Evolutionary conservation across 495 filamentous ascomycete species (phyloP).

Genomic region (Hypoxylon crocopeplum): DNA sequence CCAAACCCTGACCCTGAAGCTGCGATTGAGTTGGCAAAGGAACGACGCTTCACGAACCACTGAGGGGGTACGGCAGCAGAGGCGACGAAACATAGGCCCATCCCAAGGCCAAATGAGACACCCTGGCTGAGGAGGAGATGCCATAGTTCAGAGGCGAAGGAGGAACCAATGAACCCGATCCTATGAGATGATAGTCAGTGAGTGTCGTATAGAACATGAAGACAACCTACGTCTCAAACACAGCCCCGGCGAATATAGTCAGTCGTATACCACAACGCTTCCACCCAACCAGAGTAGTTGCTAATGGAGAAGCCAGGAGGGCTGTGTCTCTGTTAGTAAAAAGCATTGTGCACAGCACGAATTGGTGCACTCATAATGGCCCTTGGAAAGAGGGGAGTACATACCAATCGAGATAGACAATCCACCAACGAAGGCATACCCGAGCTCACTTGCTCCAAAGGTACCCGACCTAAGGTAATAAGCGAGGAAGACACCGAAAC

Average conservation of each 20-base stretch:
- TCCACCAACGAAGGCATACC: conserved; percentile 78
- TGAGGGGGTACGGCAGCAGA: conserved; percentile 75
- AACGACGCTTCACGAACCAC: conserved; percentile 76
- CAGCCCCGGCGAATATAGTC: conserved; percentile 65
- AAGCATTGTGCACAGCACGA: no score
- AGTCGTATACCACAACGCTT: conserved; percentile 58
- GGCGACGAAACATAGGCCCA: conserved; percentile 79
- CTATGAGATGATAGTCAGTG: conserved; percentile 6
- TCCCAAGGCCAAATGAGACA: conserved; percentile 74
- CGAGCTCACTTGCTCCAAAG: conserved; percentile 64
- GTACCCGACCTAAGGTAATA: conserved; percentile 68
- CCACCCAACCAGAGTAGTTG: conserved; percentile 62
- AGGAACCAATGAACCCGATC: conserved; percentile 67
- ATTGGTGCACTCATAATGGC: conserved; percentile 26
- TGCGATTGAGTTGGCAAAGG: conserved; percentile 76
- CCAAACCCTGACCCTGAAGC: conserved; percentile 78
- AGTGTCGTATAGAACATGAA: neutral
- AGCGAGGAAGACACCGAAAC: conserved; percentile 74
- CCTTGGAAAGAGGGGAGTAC: neutral
- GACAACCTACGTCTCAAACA: conserved; percentile 60
- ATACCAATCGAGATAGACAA: conserved; percentile 65
- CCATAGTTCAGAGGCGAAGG: conserved; percentile 73
- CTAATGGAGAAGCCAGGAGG: conserved; percentile 69
- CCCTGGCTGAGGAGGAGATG: conserved; percentile 80
- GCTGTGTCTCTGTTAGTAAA: conserved; percentile 53